Percentiles rank a stretch among this genome's conserved stretches.
Evolutionary conservation across 306 rosid genomes (phyloP).

Genomic region (Medicago ruthenica): DNA sequence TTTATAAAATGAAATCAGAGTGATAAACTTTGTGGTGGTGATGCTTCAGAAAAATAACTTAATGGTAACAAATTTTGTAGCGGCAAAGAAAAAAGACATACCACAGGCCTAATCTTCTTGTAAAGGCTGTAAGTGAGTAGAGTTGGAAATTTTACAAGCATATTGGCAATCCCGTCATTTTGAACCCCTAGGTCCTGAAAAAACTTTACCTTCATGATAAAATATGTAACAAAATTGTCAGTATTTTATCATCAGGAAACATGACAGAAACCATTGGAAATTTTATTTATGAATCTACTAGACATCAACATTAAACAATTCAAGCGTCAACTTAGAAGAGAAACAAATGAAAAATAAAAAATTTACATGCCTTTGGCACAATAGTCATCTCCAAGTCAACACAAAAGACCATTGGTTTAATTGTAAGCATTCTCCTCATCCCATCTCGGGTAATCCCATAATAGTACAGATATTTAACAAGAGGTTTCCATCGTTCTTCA

Average conservation of each 20-base stretch:
- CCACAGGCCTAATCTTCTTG: conserved; percentile 95
- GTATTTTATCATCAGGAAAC: conserved; percentile 27
- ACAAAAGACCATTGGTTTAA: conserved; percentile 90
- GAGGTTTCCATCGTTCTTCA: conserved; percentile 91
- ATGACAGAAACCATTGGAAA: conserved; percentile 29
- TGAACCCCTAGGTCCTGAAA: conserved; percentile 78
- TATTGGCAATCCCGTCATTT: conserved; percentile 83
- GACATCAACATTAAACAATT: conserved; percentile 19
- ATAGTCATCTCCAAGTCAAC: conserved; percentile 71
- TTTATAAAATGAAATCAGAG: conserved; percentile 20
- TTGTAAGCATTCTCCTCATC: conserved; percentile 83
- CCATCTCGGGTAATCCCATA: conserved; percentile 85
- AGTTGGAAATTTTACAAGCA: conserved; percentile 92
- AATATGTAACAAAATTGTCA: conserved; percentile 35
- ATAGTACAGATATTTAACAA: conserved; percentile 82
- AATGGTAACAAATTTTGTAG: conserved; percentile 25
- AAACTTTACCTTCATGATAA: conserved; percentile 68
- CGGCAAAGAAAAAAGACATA: conserved; percentile 53
- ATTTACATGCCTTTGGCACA: conserved; percentile 80
- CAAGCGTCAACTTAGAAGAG: conserved; percentile 29
- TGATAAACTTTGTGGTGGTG: background rate
- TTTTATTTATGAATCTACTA: conserved; percentile 22
- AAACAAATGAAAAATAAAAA: conserved; percentile 5
- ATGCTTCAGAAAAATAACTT: conserved; percentile 2
- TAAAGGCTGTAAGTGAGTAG: conserved; percentile 81